A percentile compares a stretch with the other conserved stretches of the same genome.
Conservation (phyloP, 768 basidiomycete genomes). For the Lepiota venenata region DNA sequence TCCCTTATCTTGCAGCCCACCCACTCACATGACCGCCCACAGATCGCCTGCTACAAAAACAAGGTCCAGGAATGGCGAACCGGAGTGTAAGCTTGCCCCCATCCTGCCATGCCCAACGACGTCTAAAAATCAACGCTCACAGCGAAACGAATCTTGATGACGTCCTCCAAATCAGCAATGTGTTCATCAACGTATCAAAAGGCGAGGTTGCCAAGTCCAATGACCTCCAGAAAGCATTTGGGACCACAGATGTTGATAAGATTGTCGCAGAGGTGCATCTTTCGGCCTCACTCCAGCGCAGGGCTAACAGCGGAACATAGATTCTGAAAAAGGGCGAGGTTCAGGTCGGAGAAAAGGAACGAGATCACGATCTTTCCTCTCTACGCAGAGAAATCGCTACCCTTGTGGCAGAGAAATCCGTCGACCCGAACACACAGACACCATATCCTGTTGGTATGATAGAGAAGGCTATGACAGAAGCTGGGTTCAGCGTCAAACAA, state of each 20-base stretch:
- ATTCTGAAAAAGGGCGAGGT: conserved; percentile 95
- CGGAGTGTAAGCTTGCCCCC: conserved; percentile 61
- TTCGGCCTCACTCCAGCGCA: background rate
- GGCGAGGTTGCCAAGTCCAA: conserved; percentile 87
- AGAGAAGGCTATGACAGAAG: conserved; percentile 96
- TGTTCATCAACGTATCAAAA: conserved; percentile 95
- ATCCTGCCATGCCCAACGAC: background rate
- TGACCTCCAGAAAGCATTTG: conserved; percentile 92
- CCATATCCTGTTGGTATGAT: conserved; percentile 95
- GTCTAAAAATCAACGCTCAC: background rate
- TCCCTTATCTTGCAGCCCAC: conserved; percentile 2
- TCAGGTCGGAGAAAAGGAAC: conserved; percentile 96
- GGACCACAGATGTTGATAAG: conserved; percentile 64
- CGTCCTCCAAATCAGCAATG: conserved; percentile 93
- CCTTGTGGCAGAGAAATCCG: conserved; percentile 92
- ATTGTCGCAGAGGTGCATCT: conserved; percentile 75
- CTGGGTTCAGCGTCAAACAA: conserved; percentile 86
- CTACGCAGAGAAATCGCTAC: conserved; percentile 89
- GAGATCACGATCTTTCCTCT: conserved; percentile 83
- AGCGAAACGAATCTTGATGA: conserved; percentile 94
- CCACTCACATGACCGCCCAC: background rate
- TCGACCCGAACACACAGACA: conserved; percentile 85
- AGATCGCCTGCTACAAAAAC: conserved; percentile 99
- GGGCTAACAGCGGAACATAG: conserved; percentile 33
- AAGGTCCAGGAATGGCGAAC: conserved; percentile 97